A percentile compares a stretch with the other conserved stretches of the same genome.
These are phyloP conservation scores for Aspergillus sp. DNA, from an alignment of 2,329 filamentous ascomycete species.

Conservation along the genomic window DNA sequence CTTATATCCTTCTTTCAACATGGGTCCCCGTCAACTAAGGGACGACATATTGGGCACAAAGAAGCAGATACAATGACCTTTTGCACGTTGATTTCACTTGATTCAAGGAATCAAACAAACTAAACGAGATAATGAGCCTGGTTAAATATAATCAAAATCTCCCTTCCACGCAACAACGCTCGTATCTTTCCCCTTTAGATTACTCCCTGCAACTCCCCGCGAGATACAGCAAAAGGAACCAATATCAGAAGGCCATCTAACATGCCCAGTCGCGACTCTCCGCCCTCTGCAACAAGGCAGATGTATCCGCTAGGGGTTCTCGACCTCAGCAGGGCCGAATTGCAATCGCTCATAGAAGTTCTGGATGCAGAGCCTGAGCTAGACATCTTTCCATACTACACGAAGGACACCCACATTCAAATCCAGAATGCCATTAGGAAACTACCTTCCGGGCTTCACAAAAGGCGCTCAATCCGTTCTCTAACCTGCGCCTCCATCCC, in stretches of 20 bases:
- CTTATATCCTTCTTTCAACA: neutral
- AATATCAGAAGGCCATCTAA: neutral
- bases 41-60: neutral
- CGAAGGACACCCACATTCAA: neutral
- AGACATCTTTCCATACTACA: neutral
- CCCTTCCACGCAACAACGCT: neutral
- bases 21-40: neutral
- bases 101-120: neutral
- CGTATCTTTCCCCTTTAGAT: too few relatives aligned
- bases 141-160: neutral
- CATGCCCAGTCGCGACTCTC: neutral
- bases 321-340: constrained; percentile 21
- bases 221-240: neutral
- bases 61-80: neutral
- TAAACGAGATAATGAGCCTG: neutral
- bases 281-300: constrained; percentile 4
- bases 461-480: constrained; percentile 14
- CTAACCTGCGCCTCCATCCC: constrained; percentile 19
- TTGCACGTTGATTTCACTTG: neutral
- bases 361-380: constrained; percentile 21
- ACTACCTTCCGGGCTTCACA: constrained; percentile 12
- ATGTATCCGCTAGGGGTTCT: constrained; percentile 18
- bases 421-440: constrained; percentile 12
- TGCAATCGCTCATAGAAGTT: constrained; percentile 23
- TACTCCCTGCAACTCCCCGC: neutral